These are phyloP conservation scores for Hanseniaspora vineae DNA, from an alignment of 805 yeast genomes.

Conservation along the genomic window DNA sequence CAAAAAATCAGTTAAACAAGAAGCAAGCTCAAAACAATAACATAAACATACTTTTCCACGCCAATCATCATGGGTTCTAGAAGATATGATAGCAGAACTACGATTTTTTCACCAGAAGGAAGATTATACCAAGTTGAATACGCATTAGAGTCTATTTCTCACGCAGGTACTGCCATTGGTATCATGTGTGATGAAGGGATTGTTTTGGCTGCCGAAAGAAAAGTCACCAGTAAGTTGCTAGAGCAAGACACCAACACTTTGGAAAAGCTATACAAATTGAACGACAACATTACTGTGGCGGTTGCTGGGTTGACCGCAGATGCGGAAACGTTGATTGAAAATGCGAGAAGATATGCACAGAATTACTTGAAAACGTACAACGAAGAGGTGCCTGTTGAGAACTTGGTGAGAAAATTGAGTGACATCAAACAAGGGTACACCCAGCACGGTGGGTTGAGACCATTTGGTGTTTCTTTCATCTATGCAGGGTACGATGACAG, in stretches of 20 bases:
- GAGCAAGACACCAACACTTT: slow-evolving; percentile 74
- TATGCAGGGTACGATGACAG: slow-evolving; percentile 93
- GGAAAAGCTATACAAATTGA: slow-evolving; percentile 80
- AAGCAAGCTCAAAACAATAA: background rate
- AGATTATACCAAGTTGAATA: slow-evolving; percentile 94
- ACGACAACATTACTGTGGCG: slow-evolving; percentile 76
- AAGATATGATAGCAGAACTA: slow-evolving; percentile 98
- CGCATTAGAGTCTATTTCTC: slow-evolving; percentile 94
- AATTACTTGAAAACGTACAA: slow-evolving; percentile 72
- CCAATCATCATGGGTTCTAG: slow-evolving; percentile 50
- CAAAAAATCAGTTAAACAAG: too few relatives aligned
- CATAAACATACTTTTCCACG: background rate
- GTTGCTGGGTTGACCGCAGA: slow-evolving; percentile 98
- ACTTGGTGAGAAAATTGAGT: slow-evolving; percentile 76
- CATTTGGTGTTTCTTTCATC: slow-evolving; percentile 92
- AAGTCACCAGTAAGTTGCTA: slow-evolving; percentile 80
- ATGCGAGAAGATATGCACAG: slow-evolving; percentile 79
- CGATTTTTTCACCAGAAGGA: slow-evolving; percentile 98
- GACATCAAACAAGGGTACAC: slow-evolving; percentile 96
- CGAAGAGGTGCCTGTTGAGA: slow-evolving; percentile 89
- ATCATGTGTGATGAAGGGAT: slow-evolving; percentile 74
- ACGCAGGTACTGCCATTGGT: slow-evolving; percentile 95
- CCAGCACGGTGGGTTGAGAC: slow-evolving; percentile 97
- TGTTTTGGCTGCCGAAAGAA: slow-evolving; percentile 92
- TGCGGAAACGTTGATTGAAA: slow-evolving; percentile 79